Base-by-base conservation (phyloP, 495 filamentous ascomycete species). In the Hypoxylon perforatum region DNA sequence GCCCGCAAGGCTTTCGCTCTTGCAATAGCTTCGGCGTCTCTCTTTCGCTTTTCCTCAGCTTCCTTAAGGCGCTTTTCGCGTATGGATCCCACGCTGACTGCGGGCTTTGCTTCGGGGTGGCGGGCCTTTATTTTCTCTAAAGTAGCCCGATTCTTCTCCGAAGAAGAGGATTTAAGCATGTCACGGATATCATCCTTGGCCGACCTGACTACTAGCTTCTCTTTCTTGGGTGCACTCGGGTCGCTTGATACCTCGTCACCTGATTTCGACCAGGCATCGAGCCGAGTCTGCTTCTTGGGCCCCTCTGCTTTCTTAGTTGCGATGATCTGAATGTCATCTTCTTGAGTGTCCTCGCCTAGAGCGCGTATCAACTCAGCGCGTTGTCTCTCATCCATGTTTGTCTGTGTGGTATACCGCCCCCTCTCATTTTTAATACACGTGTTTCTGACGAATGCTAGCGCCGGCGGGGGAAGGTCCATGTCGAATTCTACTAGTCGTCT, bases 281-380 rank as follows among this genome's bases (percentile, higher is more conserved):
- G 87, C 8, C 78, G 88, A 45, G 80, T 87, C 62, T 91, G 86
- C 70, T 87, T 90, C 67, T 87, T 87, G 23, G 81, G 70, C 57
- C 81, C 80, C 41, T 79, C 76, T 69, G 82, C 73, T 45, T 80
- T 76, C 60, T 74, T 71, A 6, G 65, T 18, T 45, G 73, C 55
- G 11, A 73, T 74, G 55, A 77, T 75, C 44, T 85, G 76, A 18
- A 86, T 77, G 42, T 81, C 76, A 22, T 80, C 75, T 23, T 78
- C 55, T 38, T 87, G 88, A 51, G 88, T 82, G 72, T 96, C 91
- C 9, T 88, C 87, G 41, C 95, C 92, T 9, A 97, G 75, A 8
- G 92, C 90, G 72, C 88, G 85, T 52, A 91, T 85, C 36, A 97
- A 77, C 74, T 96, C 91, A 3, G 93, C 93, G 58, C 92, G 92